Evolutionary conservation across 208 protist species (phyloP), one percentile per base, ranked within the genome.

Genomic region (Wallacemonas sp.): DNA sequence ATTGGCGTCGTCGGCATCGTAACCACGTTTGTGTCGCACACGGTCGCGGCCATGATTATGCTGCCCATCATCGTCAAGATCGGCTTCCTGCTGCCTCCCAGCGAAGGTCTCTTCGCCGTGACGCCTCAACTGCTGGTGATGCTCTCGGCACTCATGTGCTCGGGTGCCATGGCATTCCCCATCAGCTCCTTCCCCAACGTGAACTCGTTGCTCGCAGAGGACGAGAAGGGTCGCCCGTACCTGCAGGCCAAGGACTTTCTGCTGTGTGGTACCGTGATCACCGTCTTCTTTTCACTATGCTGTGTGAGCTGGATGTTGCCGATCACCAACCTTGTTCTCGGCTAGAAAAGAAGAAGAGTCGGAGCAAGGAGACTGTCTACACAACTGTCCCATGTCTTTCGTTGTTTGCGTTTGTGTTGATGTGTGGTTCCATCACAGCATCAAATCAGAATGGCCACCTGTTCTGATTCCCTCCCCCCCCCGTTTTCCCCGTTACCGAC

Each of bases 111-210:
- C 36, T 68, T 92, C 25, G 57, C 77, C 20, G 76, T 92, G 0
- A 91, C 92, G 16, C 87, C 89, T 33, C 76, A 87, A 59, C 84
- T 83, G 18, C 67, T 97, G 50, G 87, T 95, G n/a, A 79, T 96
- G 63, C 71, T 94, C n/a, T 82, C 77, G 22, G 78, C 92, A 5
- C 64, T 94, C 28, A 95, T 97, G 84, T 94, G 87, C 72, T 97
- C 92, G 12, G 92, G 91, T 41, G 82, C 93, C 7, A 97, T 97
- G 94, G 92, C 89, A 22, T 94, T 98, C 57, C 93, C 96, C 29
- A 95, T 98, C 75, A 96, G 92, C 49, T 97, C 90, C 11, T 98
- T 98, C 74, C 96, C 96, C 10, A 98, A 98, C 77, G 86, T 98
- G 0, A 97, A 95, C 74, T 95, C 92, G 2, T 84, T 97, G 1